Conservation (phyloP, 768 basidiomycete genomes). For the Leccinum subgranulosum region DNA sequence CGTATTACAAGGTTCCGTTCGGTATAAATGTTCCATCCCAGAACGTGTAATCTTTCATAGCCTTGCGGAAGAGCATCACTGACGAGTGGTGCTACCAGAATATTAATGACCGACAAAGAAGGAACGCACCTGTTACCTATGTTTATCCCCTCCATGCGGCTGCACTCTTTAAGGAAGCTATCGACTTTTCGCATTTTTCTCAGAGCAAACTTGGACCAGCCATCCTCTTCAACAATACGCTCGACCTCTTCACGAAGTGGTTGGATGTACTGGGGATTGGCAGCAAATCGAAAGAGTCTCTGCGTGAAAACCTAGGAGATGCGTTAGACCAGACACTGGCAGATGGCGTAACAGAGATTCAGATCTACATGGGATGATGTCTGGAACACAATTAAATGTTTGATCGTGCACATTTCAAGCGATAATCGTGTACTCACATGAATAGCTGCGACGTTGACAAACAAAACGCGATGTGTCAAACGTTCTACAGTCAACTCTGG, state of each 20-base stretch:
- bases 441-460: neutral
- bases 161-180: conserved; percentile 7
- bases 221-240: neutral
- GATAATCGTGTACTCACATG: neutral
- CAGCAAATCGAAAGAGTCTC: neutral
- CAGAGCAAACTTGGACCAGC: conserved; percentile 2
- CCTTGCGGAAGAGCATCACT: neutral
- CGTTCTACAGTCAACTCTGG: neutral
- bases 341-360: neutral
- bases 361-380: neutral
- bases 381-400: neutral
- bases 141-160: conserved; percentile 1
- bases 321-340: neutral
- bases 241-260: conserved; percentile 9
- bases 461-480: neutral
- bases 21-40: neutral
- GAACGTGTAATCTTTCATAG: neutral
- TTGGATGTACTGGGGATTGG: neutral
- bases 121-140: neutral
- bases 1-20: neutral
- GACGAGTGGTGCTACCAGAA: neutral
- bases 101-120: neutral
- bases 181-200: conserved; percentile 5
- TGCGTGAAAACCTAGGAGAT: neutral
- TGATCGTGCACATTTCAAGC: neutral